phyloP scores from a whole-genome alignment of 2,329 filamentous ascomycete genomes.

The Ophiostoma pallidulum region DNA sequence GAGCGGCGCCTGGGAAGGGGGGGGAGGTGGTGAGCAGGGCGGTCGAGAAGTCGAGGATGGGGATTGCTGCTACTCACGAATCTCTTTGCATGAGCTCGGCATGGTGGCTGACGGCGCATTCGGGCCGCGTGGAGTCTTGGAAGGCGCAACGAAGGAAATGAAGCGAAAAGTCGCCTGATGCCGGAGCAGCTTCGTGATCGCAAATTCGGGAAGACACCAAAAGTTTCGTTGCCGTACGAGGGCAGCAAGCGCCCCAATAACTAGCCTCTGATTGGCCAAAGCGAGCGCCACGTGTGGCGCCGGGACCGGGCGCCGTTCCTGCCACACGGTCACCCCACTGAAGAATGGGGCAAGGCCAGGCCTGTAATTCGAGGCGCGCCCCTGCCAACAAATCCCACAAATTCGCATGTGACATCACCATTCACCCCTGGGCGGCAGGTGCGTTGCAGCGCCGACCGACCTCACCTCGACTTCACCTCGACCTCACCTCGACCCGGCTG shows the following conservation, averaged over 20 bases:
- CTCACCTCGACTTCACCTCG: no score
- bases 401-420: no score
- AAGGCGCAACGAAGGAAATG: not conserved
- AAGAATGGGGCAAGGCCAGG: no score
- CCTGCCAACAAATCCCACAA: no score
- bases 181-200: not conserved
- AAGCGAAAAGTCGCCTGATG: not conserved
- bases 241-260: not conserved
- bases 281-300: not conserved
- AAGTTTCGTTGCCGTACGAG: not conserved
- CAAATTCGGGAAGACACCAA: not conserved
- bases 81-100: conserved; percentile 95
- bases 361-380: no score
- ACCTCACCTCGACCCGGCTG: no score
- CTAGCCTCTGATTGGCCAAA: not conserved
- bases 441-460: no score
- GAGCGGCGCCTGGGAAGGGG: conserved; percentile 60
- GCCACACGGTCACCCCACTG: no score
- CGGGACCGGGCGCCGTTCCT: no score
- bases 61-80: conserved; percentile 54
- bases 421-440: no score
- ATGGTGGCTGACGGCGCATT: conserved; percentile 29
- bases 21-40: not conserved
- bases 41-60: not conserved
- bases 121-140: not conserved